Base-by-base conservation (phyloP, 2,329 filamentous ascomycete genomes). In the Daldinia sp. region DNA sequence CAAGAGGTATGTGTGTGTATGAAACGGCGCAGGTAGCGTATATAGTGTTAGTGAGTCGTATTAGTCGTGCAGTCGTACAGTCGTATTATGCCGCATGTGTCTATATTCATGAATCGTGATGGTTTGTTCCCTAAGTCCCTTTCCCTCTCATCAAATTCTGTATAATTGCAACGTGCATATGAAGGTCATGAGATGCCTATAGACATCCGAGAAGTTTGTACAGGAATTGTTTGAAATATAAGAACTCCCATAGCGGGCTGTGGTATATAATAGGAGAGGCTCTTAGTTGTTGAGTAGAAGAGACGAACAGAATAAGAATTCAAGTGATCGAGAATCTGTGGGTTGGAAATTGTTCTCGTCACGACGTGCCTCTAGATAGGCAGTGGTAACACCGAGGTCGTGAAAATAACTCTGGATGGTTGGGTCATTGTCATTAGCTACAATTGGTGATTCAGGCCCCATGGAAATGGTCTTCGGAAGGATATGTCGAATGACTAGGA, bases 401-500 rank as follows among this genome's bases (percentile, higher is more conserved):
- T 85, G 77, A 69, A 88, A 89, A 65, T 86, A 90, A 21, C 77
- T 76, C 30, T 75, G 73, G 25, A 85, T 74, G 1, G 76, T 72
- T 7, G 80, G 78, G 43, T 84, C 82, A 17, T 80, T 76, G 19
- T 83, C 81, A 27, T 81, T 78, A 0, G 80, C 78, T 2, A 78
- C 72, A 10, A 87, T 75, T 52, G 84, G 82, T 2, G 82, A 83
- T 51, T 85, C 79, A 0, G 77, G 70, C 35, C 78, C 77, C 1
- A 80, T 77, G 25, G 75, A 71, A 21, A 77, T 72, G 0, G 83
- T 86, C 64, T 82, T 81, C 1, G 87, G 87, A 4, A 88, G 79
- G 0, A 85, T 82, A 63, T 85, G 84, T 35, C 87, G 81, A 57
- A 88, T 88, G n/a, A 78, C 78, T 8, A 89, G 74, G 3, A 90